A percentile compares a stretch with the other conserved stretches of the same genome.
Conservation (phyloP, 805 yeast genomes). For the Ogataea zsoltii region DNA sequence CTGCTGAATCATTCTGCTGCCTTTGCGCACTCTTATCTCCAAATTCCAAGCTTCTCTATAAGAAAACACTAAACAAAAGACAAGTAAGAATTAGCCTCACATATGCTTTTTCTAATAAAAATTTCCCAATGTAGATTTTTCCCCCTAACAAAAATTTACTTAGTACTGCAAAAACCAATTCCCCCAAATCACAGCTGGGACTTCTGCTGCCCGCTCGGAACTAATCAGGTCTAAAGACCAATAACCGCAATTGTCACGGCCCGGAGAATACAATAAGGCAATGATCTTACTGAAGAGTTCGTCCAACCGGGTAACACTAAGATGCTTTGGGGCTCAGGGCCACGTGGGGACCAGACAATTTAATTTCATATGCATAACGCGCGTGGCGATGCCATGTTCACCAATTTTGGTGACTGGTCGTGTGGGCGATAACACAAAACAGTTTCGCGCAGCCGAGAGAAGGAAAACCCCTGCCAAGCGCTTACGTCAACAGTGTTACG, state of each 20-base stretch:
- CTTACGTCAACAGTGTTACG: neutral
- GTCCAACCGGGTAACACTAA: neutral
- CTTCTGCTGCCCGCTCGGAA: neutral
- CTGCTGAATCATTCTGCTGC: slow-evolving; percentile 10
- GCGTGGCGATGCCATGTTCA: slow-evolving; percentile 1
- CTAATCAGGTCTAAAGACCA: slow-evolving; percentile 1
- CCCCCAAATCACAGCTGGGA: neutral
- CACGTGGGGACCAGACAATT: slow-evolving; percentile 16
- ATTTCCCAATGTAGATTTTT: neutral
- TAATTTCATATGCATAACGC: neutral
- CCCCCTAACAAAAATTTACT: neutral
- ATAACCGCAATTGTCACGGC: slow-evolving; percentile 5
- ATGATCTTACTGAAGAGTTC: too few species aligned
- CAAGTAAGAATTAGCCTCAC: slow-evolving; percentile 1
- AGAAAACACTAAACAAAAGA: neutral
- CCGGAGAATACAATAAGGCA: neutral
- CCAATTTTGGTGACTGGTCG: slow-evolving; percentile 1
- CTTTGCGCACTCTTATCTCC: neutral
- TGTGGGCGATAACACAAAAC: slow-evolving; percentile 1
- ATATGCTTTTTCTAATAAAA: neutral
- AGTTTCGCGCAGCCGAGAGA: too few species aligned
- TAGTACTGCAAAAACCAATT: neutral
- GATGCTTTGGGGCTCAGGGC: slow-evolving; percentile 11
- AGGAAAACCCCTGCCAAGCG: neutral
- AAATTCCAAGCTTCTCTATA: neutral